Evolutionary conservation across 2,329 filamentous ascomycete species (phyloP).

Genomic region (Talaromyces sp.): DNA sequence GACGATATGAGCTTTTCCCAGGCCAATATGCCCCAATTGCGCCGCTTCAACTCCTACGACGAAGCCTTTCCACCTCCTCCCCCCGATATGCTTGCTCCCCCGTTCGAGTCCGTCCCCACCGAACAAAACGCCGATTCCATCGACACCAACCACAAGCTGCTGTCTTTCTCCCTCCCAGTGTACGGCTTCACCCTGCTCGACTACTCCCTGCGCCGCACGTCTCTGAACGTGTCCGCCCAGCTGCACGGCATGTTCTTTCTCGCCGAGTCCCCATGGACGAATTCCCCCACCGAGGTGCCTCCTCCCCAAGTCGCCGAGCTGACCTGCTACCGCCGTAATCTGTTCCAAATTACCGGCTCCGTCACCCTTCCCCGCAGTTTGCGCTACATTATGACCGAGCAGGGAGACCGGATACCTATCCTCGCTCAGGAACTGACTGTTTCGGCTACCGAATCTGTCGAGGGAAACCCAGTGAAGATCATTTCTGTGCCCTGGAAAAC

Average conservation of each 20-base stretch:
- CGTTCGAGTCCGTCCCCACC: conserved; percentile 38
- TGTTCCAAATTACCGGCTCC: conserved; percentile 92
- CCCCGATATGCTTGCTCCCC: conserved; percentile 39
- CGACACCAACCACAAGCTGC: conserved; percentile 64
- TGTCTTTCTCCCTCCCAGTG: conserved; percentile 66
- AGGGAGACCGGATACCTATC: conserved; percentile 69
- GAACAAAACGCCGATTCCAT: conserved; percentile 50
- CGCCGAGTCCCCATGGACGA: conserved; percentile 60
- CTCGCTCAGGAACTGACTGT: conserved; percentile 80
- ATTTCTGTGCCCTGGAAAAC: conserved; percentile 99
- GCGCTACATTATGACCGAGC: conserved; percentile 66
- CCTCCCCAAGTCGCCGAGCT: conserved; percentile 62
- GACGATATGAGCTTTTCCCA: conserved; percentile 50
- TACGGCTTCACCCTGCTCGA: conserved; percentile 59
- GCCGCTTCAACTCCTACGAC: conserved; percentile 48
- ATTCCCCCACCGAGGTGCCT: conserved; percentile 50
- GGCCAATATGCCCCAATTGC: conserved; percentile 39
- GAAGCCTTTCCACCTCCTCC: conserved; percentile 43
- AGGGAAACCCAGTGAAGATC: conserved; percentile 84
- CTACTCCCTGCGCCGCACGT: conserved; percentile 53
- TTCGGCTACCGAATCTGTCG: conserved; percentile 90
- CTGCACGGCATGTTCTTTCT: conserved; percentile 67
- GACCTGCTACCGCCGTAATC: conserved; percentile 91
- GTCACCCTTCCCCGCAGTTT: conserved; percentile 74
- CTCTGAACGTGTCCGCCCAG: conserved; percentile 57